Percentiles rank a stretch among this genome's conserved stretches.
Evolutionary conservation across 768 basidiomycete species (phyloP).

Genomic region (Panellus pusillus): DNA sequence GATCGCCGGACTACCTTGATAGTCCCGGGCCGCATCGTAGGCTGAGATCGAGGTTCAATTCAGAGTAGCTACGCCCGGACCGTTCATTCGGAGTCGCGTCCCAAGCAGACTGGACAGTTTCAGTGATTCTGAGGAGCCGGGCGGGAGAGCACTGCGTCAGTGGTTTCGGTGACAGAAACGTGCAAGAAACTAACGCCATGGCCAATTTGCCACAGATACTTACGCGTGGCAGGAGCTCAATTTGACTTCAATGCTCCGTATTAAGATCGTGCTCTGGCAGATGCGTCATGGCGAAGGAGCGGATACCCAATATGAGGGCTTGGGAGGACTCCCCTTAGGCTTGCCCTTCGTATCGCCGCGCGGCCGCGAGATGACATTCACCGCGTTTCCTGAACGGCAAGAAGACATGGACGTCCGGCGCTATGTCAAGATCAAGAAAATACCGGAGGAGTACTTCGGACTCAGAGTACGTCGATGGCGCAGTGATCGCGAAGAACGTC

Average conservation of each 20-base stretch:
- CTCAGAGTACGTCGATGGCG: slow-evolving; percentile 96
- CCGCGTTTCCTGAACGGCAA: too few species aligned
- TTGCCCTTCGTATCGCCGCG: slow-evolving; percentile 86
- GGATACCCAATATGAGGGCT: slow-evolving; percentile 77
- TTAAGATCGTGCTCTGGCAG: slow-evolving; percentile 89
- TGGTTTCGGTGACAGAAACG: too few species aligned
- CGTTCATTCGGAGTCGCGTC: slow-evolving; percentile 81
- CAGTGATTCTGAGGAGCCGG: slow-evolving; percentile 73
- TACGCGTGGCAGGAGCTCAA: slow-evolving; percentile 86
- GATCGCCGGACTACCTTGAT: too few species aligned
- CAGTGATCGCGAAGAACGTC: too few species aligned
- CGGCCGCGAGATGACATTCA: too few species aligned
- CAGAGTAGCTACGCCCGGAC: slow-evolving; percentile 70
- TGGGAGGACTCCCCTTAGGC: slow-evolving; percentile 86
- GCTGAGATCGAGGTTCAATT: too few species aligned
- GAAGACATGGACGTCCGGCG: too few species aligned
- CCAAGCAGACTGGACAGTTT: slow-evolving; percentile 72
- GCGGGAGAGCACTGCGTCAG: slow-evolving; percentile 76
- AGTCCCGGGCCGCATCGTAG: too few species aligned
- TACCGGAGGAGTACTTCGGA: slow-evolving; percentile 91
- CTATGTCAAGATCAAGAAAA: slow-evolving; percentile 99
- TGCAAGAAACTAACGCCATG: slow-evolving; percentile 2
- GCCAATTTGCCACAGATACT: slow-evolving; percentile 57
- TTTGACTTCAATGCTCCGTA: slow-evolving; percentile 81
- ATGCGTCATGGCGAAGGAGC: slow-evolving; percentile 81